These are phyloP conservation scores for Pleurostoma richardsiae DNA, from an alignment of 2,329 filamentous ascomycete genomes.

Conservation along the genomic window DNA sequence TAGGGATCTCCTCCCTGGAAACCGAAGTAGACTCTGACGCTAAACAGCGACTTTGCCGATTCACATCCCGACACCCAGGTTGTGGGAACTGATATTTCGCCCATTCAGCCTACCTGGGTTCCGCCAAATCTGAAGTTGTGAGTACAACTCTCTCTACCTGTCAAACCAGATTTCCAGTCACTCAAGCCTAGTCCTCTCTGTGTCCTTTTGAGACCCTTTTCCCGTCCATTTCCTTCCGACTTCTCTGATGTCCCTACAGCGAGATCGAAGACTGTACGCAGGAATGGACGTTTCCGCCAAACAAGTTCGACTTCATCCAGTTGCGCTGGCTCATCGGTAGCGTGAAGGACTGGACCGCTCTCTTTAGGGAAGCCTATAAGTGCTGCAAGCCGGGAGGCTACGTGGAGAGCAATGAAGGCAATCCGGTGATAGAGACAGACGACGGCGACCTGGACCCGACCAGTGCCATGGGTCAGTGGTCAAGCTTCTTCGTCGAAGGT, in stretches of 20 bases:
- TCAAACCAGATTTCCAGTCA: background rate
- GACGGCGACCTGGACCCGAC: slow-evolving; percentile 13
- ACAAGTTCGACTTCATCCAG: slow-evolving; percentile 52
- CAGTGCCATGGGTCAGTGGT: slow-evolving; percentile 14
- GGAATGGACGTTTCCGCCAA: slow-evolving; percentile 38
- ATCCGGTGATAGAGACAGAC: slow-evolving; percentile 13
- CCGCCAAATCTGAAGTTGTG: slow-evolving; percentile 47
- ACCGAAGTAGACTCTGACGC: background rate
- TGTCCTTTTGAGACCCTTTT: too few relatives aligned
- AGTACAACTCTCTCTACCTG: background rate
- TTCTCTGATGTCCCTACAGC: slow-evolving; percentile 3
- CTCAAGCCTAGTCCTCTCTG: background rate
- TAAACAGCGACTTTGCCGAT: slow-evolving; percentile 39
- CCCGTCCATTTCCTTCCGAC: too few relatives aligned
- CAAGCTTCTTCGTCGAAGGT: slow-evolving; percentile 28
- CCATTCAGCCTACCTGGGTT: slow-evolving; percentile 50
- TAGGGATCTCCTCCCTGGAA: too few relatives aligned
- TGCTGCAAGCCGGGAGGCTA: slow-evolving; percentile 50
- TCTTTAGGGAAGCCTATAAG: slow-evolving; percentile 41
- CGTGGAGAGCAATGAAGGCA: slow-evolving; percentile 15
- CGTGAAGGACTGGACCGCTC: slow-evolving; percentile 44
- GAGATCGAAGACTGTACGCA: slow-evolving; percentile 57
- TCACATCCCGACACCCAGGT: slow-evolving; percentile 37
- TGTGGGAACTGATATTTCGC: slow-evolving; percentile 50
- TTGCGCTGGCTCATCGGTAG: slow-evolving; percentile 47